These are phyloP conservation scores for Parietichytrium sp. DNA, from an alignment of 108 stramenopile species.

Conservation along the genomic window DNA sequence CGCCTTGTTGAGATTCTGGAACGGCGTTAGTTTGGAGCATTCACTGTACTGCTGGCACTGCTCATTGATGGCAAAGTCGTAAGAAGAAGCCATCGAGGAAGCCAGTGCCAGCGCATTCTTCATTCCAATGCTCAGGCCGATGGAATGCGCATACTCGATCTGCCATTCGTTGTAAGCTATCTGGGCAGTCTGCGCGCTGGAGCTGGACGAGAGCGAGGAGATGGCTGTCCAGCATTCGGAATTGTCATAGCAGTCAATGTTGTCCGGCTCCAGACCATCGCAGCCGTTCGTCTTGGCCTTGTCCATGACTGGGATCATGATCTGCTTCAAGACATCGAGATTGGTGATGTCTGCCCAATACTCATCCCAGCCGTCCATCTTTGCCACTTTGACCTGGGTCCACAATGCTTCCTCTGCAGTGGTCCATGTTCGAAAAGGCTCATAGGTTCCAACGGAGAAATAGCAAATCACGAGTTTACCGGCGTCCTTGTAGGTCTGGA, in stretches of 20 bases:
- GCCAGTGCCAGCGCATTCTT: conserved; percentile 44
- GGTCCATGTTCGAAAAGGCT: background rate
- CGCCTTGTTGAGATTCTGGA: conserved; percentile 43
- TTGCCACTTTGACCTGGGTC: background rate
- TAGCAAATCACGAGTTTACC: conserved; percentile 21
- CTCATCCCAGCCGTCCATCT: conserved; percentile 19
- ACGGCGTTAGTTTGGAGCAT: conserved; percentile 42
- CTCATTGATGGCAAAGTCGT: conserved; percentile 57
- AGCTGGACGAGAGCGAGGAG: background rate
- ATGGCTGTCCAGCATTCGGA: background rate
- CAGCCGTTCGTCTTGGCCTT: background rate
- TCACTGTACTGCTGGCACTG: conserved; percentile 53
- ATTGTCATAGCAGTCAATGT: conserved; percentile 25
- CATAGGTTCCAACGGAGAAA: background rate
- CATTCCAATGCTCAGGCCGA: conserved; percentile 45
- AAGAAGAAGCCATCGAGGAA: conserved; percentile 4
- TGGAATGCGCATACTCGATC: conserved; percentile 29
- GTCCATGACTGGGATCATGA: conserved; percentile 3
- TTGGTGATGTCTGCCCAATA: conserved; percentile 3
- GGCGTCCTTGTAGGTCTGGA: background rate
- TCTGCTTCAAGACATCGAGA: background rate
- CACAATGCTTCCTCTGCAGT: background rate
- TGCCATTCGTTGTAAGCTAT: conserved; percentile 35
- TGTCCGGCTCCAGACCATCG: conserved; percentile 28
- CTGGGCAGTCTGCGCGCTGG: background rate